Percentiles rank a stretch among this genome's conserved stretches.
Conservation (phyloP, 169 alveolate genomes). For the Plasmodium malariae region DNA sequence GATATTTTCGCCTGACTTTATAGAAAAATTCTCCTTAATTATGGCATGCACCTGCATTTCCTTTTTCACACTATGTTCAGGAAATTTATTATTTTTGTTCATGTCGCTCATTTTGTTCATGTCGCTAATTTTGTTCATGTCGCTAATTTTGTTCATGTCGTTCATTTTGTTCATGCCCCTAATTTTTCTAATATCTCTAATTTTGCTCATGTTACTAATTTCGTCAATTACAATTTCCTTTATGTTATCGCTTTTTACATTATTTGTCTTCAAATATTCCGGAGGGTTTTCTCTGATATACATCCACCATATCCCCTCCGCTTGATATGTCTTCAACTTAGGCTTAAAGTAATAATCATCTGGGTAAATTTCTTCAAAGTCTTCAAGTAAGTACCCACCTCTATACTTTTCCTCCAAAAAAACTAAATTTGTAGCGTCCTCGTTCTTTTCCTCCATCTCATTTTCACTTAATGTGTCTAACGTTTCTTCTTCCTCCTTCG, state of each 20-base stretch:
- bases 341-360: conserved; percentile 51
- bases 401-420: conserved; percentile 65
- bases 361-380: conserved; percentile 66
- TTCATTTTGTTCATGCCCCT: background rate
- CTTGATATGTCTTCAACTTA: conserved; percentile 55
- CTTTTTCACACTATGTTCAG: background rate
- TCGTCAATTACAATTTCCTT: conserved; percentile 63
- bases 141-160: background rate
- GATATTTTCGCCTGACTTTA: background rate
- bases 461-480: conserved; percentile 61
- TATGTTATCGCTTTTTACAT: background rate
- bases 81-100: background rate
- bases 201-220: background rate
- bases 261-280: conserved; percentile 27
- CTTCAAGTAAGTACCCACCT: conserved; percentile 67
- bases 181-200: background rate
- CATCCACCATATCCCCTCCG: conserved; percentile 77
- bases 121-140: background rate
- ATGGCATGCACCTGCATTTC: too few species aligned
- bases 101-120: too few species aligned
- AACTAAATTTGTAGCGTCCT: conserved; percentile 61
- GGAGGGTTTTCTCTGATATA: conserved; percentile 70
- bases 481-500: conserved; percentile 57
- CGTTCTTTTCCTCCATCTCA: conserved; percentile 51
- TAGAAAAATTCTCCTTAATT: background rate